phyloP scores from a whole-genome alignment of 176 grass and related monocot genomes.

The Triticum turgidum region DNA sequence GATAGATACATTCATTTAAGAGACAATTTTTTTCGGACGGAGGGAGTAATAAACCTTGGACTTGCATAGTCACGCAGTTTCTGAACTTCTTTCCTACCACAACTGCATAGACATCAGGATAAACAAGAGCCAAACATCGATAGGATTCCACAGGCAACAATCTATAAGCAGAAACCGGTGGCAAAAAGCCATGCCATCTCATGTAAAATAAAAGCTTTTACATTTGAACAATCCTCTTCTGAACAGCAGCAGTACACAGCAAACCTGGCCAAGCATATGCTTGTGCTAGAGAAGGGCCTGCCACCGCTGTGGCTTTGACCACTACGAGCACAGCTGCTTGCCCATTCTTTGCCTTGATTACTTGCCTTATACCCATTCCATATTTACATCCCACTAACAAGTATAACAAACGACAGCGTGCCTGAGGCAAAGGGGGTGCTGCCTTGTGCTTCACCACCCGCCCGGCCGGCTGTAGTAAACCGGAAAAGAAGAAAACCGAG shows the following conservation, averaged over 20 bases:
- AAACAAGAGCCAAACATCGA: too few relatives aligned
- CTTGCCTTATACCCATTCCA: constrained; percentile 31
- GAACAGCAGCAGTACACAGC: constrained; percentile 22
- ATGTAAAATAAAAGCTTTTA: too few relatives aligned
- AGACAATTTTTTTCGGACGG: too few relatives aligned
- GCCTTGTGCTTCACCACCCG: constrained; percentile 22
- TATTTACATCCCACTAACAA: constrained; percentile 69
- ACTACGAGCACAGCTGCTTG: constrained; percentile 33
- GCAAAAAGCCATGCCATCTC: too few relatives aligned
- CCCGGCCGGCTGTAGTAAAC: neutral
- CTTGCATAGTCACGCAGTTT: too few relatives aligned
- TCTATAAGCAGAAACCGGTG: too few relatives aligned
- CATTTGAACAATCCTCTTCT: neutral
- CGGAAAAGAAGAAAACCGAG: neutral
- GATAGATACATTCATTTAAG: too few relatives aligned
- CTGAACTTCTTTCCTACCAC: too few relatives aligned
- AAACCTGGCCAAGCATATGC: constrained; percentile 34
- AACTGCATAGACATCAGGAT: too few relatives aligned
- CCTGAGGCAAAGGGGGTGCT: constrained; percentile 20
- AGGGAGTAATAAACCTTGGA: too few relatives aligned
- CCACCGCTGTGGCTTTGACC: constrained; percentile 83
- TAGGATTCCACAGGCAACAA: too few relatives aligned
- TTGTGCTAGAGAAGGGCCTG: constrained; percentile 50
- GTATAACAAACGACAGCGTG: constrained; percentile 27
- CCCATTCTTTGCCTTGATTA: constrained; percentile 23